These are phyloP conservation scores for Yarrowia porcina DNA, from an alignment of 805 yeast species.

Conservation along the genomic window DNA sequence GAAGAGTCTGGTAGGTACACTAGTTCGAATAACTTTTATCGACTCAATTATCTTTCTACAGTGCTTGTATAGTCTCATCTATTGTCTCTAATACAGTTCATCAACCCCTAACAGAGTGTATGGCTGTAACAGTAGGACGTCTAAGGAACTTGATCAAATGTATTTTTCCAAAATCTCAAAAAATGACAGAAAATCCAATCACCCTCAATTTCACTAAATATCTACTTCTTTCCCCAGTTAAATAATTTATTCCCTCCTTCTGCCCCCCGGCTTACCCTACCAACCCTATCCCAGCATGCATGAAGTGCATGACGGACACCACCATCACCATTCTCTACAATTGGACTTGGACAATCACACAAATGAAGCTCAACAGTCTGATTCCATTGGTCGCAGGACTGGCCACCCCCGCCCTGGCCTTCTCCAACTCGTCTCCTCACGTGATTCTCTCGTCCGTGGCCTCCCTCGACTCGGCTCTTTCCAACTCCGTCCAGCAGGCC, in stretches of 20 bases:
- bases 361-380: constrained; percentile 12
- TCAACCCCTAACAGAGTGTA: neutral
- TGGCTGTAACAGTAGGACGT: too few relatives aligned
- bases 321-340: neutral
- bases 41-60: too few relatives aligned
- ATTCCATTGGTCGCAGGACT: constrained; percentile 13
- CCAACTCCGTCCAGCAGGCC: constrained; percentile 3
- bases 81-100: neutral
- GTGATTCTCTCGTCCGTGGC: constrained; percentile 18
- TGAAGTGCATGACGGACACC: constrained; percentile 1
- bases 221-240: too few relatives aligned
- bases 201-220: too few relatives aligned
- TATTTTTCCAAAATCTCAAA: too few relatives aligned
- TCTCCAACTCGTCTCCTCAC: constrained; percentile 20
- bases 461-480: neutral
- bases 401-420: constrained; percentile 21
- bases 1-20: too few relatives aligned
- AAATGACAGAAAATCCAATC: too few relatives aligned
- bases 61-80: too few relatives aligned
- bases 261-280: neutral
- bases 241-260: neutral
- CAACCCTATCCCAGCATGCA: constrained; percentile 14
- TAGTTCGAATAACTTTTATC: too few relatives aligned
- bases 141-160: too few relatives aligned
- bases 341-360: neutral